These are phyloP conservation scores for Cladosporium sp. DNA, from an alignment of 2,329 filamentous ascomycete species.

Conservation along the genomic window DNA sequence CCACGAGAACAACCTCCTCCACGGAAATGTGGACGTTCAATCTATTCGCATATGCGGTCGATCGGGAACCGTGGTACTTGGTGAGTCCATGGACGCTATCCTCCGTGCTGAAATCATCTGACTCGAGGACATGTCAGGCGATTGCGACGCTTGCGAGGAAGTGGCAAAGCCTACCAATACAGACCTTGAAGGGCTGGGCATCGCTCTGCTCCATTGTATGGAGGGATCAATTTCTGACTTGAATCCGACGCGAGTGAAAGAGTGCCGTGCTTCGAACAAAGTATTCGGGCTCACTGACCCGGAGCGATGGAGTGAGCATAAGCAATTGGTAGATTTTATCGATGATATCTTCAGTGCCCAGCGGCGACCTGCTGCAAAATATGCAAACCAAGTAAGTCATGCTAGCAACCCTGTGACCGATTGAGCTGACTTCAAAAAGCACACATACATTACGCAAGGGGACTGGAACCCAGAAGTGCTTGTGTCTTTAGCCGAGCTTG, in stretches of 20 bases:
- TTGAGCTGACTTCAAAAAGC: neutral
- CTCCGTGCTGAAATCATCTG: neutral
- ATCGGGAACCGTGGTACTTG: neutral
- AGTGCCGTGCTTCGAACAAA: neutral
- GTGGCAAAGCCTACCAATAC: neutral
- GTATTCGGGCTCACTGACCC: neutral
- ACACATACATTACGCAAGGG: neutral
- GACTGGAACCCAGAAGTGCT: neutral
- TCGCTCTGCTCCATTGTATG: neutral
- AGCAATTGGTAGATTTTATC: neutral
- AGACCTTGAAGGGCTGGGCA: neutral
- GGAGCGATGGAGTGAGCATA: neutral
- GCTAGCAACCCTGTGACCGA: too few species aligned
- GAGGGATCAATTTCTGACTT: neutral
- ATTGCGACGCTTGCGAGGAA: neutral
- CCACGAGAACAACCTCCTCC: neutral
- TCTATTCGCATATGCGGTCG: constrained; percentile 1
- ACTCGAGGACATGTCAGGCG: neutral
- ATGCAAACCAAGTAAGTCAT: neutral
- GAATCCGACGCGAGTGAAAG: neutral
- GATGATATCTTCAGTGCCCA: neutral
- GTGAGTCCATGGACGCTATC: too few species aligned
- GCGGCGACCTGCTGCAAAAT: neutral
- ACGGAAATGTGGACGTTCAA: neutral
- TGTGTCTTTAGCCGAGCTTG: neutral